Conservation (phyloP, 768 basidiomycete genomes). For the Leucocoprinus leucothites region DNA sequence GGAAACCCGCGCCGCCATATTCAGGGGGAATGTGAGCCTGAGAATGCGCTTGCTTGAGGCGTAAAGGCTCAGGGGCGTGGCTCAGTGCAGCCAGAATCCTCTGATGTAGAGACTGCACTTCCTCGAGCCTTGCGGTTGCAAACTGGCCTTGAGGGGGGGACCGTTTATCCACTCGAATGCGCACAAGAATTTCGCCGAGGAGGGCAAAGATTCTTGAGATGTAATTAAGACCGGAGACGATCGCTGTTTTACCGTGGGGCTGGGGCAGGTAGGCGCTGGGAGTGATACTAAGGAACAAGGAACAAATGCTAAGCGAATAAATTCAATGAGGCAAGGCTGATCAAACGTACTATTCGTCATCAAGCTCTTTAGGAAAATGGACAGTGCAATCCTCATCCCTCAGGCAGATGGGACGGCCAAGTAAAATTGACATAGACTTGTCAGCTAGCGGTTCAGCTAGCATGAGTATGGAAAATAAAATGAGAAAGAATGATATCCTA, state of each 20-base stretch:
- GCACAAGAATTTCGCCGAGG: constrained; percentile 82
- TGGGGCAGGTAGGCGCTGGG: constrained; percentile 79
- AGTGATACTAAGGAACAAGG: constrained; percentile 60
- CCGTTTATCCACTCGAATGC: constrained; percentile 83
- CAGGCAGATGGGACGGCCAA: constrained; percentile 81
- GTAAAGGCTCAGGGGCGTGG: constrained; percentile 74
- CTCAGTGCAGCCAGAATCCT: constrained; percentile 72
- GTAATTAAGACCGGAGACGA: constrained; percentile 86
- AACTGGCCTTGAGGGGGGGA: constrained; percentile 85
- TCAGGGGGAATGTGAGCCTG: constrained; percentile 53
- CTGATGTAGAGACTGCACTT: constrained; percentile 76
- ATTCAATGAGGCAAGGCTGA: constrained; percentile 22
- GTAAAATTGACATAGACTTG: constrained; percentile 84
- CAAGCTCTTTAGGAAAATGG: constrained; percentile 83
- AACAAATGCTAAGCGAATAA: constrained; percentile 21
- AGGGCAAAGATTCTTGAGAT: constrained; percentile 83
- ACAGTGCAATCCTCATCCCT: constrained; percentile 90
- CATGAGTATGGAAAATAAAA: not conserved
- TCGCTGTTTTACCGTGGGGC: constrained; percentile 81
- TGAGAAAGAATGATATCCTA: constrained; percentile 27
- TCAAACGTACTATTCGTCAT: constrained; percentile 80
- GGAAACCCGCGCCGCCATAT: constrained; percentile 68
- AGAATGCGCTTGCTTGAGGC: constrained; percentile 55
- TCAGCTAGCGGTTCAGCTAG: constrained; percentile 51
- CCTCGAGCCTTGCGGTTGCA: constrained; percentile 79